Conservation (phyloP, 352 stramenopile species). For the Pythium guiyangense region DNA sequence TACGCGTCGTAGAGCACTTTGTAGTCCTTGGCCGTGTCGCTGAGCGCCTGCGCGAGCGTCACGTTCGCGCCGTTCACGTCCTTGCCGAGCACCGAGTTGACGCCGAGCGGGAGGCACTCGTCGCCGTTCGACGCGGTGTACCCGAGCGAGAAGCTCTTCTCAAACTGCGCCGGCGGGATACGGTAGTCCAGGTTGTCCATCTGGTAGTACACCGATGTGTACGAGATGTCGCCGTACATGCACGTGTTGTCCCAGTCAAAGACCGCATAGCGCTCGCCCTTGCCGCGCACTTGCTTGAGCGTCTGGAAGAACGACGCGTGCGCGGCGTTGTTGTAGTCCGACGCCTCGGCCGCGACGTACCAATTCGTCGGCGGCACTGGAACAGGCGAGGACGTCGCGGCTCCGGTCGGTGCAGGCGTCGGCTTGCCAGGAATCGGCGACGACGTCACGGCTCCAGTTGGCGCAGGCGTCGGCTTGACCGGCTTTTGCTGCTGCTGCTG, state of each 20-base stretch:
- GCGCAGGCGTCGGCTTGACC: too few species aligned
- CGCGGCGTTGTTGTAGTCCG: conserved; percentile 56
- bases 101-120: too few species aligned
- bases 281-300: conserved; percentile 22
- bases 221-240: conserved; percentile 65
- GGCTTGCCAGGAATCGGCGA: too few species aligned
- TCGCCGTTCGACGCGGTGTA: conserved; percentile 46
- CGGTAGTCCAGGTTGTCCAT: conserved; percentile 54
- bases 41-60: conserved; percentile 29
- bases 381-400: conserved; percentile 3
- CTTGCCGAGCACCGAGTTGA: conserved; percentile 37
- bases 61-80: conserved; percentile 36
- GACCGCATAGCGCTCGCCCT: conserved; percentile 41
- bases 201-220: conserved; percentile 58
- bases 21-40: conserved; percentile 33
- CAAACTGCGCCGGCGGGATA: conserved; percentile 34
- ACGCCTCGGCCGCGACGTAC: conserved; percentile 41
- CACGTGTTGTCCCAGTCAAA: conserved; percentile 72
- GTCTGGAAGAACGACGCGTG: conserved; percentile 33
- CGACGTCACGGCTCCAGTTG: too few species aligned
- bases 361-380: conserved; percentile 13
- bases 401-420: too few species aligned
- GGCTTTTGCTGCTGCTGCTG: too few species aligned
- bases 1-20: conserved; percentile 51
- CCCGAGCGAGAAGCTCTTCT: conserved; percentile 37